Evolutionary conservation across 106 monocot species (phyloP), one percentile per base, ranked within the genome.

Genomic region (Acorus calamus): DNA sequence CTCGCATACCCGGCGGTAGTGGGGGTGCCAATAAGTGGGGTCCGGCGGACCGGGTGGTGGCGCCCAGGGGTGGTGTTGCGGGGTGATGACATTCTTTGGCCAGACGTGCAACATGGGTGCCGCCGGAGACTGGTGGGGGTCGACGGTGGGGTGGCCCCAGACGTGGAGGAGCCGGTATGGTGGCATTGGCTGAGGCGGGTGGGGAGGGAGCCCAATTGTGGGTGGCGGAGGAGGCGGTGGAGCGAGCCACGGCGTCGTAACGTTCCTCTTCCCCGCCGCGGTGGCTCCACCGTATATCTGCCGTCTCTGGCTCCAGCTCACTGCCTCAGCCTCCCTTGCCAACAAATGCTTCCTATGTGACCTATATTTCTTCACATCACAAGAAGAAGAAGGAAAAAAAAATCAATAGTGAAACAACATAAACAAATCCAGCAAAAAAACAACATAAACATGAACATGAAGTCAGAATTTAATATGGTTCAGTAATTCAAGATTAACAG

Each of bases 301-400:
- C 50, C 94, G 64, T 52, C 84, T 78, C 49, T 89, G 84, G 61
- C 76, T 89, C 94, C 86, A 94, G 62, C 71, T 89, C 58, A 78
- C 86, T 7, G 82, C 84, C 73, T 94, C 94, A 3, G 86, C 80
- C 63, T 94, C 94, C 66, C 94, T 79, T 41, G 84, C 84, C 41
- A 89, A 64, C 71, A 89, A 59, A 58, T 94, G 94, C 61, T 89
- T 89, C 67, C 89, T 53, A 54, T 94, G 94, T 2, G 94, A 89
- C 55, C 94, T 67, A 52, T 94, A 94, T 54, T 92, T 92, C 92
- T 92, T 79, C 11, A 14, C 8, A 61, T 7, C 6, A 71, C 10
- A n/a, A 58, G 11, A 4, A 60, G 8, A 49, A 50, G 28, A 28
- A 1, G 28, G 1, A 28, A 28, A 28, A 28, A 28, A n/a, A 28